Percentiles rank a stretch among this genome's conserved stretches.
These are phyloP conservation scores for Tricharina praecox DNA, from an alignment of 495 filamentous ascomycete genomes.

Conservation along the genomic window DNA sequence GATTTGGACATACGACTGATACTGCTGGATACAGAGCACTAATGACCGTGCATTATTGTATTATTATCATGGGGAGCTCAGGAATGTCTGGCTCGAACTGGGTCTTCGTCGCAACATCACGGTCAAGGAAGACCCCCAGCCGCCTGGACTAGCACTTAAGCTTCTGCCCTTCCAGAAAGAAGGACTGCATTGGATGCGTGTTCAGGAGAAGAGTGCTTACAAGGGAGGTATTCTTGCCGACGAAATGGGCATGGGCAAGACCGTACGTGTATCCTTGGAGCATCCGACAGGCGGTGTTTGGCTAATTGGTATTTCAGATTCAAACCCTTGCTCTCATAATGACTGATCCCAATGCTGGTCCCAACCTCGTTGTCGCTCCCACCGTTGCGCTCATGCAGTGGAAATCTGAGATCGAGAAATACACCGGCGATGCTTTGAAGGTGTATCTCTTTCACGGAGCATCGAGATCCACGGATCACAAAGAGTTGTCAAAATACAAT, in stretches of 20 bases:
- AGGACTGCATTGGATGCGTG: constrained; percentile 82
- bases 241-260: constrained; percentile 63
- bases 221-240: constrained; percentile 82
- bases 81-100: constrained; percentile 69
- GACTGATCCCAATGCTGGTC: constrained; percentile 75
- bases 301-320: too few relatives aligned
- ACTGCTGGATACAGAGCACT: background rate
- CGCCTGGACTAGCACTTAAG: constrained; percentile 55
- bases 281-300: too few relatives aligned
- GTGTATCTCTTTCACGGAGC: constrained; percentile 80
- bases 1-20: too few relatives aligned
- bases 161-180: constrained; percentile 87
- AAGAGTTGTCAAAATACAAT: constrained; percentile 64
- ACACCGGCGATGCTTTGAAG: constrained; percentile 75
- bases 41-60: constrained; percentile 34
- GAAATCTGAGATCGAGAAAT: constrained; percentile 80
- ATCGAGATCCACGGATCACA: constrained; percentile 57
- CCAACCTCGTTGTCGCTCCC: constrained; percentile 78
- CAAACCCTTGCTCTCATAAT: constrained; percentile 93
- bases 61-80: constrained; percentile 55
- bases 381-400: constrained; percentile 96
- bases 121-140: constrained; percentile 53
- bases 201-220: constrained; percentile 69
- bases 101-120: constrained; percentile 47
- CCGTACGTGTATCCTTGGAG: too few relatives aligned